phyloP scores from a whole-genome alignment of 805 yeast species.

The Ogataea allantospora region DNA sequence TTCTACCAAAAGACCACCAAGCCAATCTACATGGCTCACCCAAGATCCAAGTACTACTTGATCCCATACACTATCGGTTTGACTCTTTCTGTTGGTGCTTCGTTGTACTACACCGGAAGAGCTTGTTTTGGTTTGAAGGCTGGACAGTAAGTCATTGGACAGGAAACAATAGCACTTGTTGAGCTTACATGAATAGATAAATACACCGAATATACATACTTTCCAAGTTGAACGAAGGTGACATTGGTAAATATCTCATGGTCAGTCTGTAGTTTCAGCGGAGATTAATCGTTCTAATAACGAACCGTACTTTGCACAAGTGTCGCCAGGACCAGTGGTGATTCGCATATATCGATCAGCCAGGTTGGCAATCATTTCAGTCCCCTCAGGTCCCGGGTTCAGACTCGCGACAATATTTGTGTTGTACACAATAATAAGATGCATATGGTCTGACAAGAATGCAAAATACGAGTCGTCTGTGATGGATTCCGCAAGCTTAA shows the following conservation, averaged over 20 bases:
- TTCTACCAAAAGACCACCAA: slow-evolving; percentile 55
- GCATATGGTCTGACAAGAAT: slow-evolving; percentile 69
- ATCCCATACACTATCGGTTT: slow-evolving; percentile 80
- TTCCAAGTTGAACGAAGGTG: no score
- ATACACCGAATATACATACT: slow-evolving; percentile 4
- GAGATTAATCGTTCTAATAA: slow-evolving; percentile 2
- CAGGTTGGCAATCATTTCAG: slow-evolving; percentile 1
- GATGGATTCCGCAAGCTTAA: slow-evolving; percentile 39
- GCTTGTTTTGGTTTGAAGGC: slow-evolving; percentile 70
- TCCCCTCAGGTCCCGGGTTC: slow-evolving; percentile 8
- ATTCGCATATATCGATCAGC: slow-evolving; percentile 6
- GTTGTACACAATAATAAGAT: slow-evolving; percentile 47
- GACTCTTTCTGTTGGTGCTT: slow-evolving; percentile 61
- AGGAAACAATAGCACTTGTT: neutral
- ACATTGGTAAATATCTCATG: neutral
- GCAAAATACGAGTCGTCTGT: slow-evolving; percentile 57
- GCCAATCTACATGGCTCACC: slow-evolving; percentile 56
- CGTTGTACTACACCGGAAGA: slow-evolving; percentile 69
- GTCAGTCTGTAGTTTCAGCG: slow-evolving; percentile 1
- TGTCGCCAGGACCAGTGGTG: slow-evolving; percentile 5
- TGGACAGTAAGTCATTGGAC: slow-evolving; percentile 21
- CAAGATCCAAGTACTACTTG: slow-evolving; percentile 66
- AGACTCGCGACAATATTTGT: slow-evolving; percentile 36
- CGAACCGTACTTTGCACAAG: slow-evolving; percentile 4
- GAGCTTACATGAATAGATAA: slow-evolving; percentile 4